These are phyloP conservation scores for Metschnikowia cerradonensis DNA, from an alignment of 805 yeast genomes.

Conservation along the genomic window DNA sequence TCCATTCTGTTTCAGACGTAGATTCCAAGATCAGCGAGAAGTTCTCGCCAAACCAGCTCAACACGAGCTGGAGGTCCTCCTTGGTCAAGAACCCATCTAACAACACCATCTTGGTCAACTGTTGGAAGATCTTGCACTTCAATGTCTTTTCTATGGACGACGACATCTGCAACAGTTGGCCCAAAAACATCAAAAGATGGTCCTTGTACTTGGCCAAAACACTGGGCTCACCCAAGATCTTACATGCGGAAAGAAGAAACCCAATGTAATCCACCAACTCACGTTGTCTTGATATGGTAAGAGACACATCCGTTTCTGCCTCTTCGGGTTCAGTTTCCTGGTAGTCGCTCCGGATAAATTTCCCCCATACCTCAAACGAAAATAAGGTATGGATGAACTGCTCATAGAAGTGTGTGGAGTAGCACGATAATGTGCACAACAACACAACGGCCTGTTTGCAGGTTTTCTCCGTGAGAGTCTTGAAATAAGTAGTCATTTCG, in stretches of 20 bases:
- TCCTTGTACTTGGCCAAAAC: conserved; percentile 53
- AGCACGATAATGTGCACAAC: conserved; percentile 51
- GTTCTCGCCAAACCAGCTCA: conserved; percentile 62
- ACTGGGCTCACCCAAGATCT: conserved; percentile 26
- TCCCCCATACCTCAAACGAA: conserved; percentile 41
- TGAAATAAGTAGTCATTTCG: conserved; percentile 53
- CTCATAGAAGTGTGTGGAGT: conserved; percentile 45
- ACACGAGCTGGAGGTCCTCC: conserved; percentile 58
- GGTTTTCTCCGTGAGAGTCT: conserved; percentile 47
- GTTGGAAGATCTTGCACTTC: conserved; percentile 61
- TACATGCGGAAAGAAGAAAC: conserved; percentile 46
- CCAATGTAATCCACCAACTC: conserved; percentile 57
- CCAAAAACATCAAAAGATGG: conserved; percentile 59
- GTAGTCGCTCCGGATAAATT: conserved; percentile 25
- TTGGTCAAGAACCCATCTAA: conserved; percentile 45
- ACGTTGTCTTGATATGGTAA: conserved; percentile 57
- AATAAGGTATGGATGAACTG: conserved; percentile 36
- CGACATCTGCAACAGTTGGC: conserved; percentile 65
- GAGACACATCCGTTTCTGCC: conserved; percentile 20
- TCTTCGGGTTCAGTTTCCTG: conserved; percentile 8
- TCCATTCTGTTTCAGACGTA: conserved; percentile 17
- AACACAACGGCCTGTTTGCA: conserved; percentile 60
- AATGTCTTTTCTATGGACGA: conserved; percentile 68
- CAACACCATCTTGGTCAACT: conserved; percentile 53
- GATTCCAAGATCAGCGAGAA: conserved; percentile 40